Evolutionary conservation across 2,329 filamentous ascomycete genomes (phyloP), one percentile per base, ranked within the genome.

Genomic region (Thelonectria discophora): DNA sequence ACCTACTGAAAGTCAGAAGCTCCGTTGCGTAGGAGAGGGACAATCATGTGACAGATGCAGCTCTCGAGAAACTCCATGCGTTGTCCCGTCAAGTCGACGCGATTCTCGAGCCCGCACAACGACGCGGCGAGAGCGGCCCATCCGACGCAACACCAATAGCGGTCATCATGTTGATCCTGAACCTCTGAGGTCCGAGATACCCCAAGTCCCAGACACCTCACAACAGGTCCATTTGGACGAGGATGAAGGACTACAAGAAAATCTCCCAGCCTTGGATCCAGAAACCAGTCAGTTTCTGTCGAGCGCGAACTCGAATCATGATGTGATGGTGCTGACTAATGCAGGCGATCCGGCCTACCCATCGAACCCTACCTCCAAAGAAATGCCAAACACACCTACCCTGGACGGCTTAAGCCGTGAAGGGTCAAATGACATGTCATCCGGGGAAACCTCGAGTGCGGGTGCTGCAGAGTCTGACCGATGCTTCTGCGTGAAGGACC

Each of bases 401-500:
- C 17, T 37, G 27, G 52, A 10, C 34, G n/a, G 15, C 3, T 10
- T 24, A 30, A 2, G 6, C 27, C 27, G 8, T 30, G 27, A 30
- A 30, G 8, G 27, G 15, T 15, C 13, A 24, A 20, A n/a, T 5
- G 12, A 9, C 5, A 8, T 30, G 17, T 18, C 46, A 18, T 27
- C 48, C 9, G 49, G 27, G 11, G 9, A n/a, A 7, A 15, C 10
- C 13, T 5, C 3, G 9, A 49, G 11, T 1, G 32, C 48, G n/a
- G 24, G 5, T 11, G 27, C 49, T 3, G 13, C 0, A 8, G 24
- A 32, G 2, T 18, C 3, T 5, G 15, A 8, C 17, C 5, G 17
- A 7, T 75, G 73, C 47, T 62, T 65, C 7, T 74, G 71, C 46
- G 48, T 73, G 1, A 51, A 63, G 15, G 67, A 72, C 27, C 59